A percentile compares a stretch with the other conserved stretches of the same genome.
Conservation (phyloP, 371 early-diverging fungal species). For the Thermomucor indicae-seudaticae region DNA sequence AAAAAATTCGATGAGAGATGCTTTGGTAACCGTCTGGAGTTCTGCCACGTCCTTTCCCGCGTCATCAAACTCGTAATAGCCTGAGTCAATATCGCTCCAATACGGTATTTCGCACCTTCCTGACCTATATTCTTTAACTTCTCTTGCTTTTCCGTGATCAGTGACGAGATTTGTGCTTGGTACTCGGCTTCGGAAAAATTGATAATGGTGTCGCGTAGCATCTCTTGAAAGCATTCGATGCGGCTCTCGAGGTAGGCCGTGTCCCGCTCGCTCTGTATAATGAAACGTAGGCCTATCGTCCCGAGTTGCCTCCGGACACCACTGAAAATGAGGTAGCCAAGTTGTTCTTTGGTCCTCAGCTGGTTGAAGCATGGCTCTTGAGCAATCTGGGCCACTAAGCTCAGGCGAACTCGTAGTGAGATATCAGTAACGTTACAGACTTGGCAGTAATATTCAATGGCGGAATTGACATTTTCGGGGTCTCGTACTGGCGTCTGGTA, state of each 20-base stretch:
- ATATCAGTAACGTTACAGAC: conserved; percentile 48
- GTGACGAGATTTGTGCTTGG: conserved; percentile 64
- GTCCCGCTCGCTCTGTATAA: conserved; percentile 85
- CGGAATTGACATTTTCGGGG: conserved; percentile 77
- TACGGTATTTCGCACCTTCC: conserved; percentile 67
- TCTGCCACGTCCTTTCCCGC: conserved; percentile 50
- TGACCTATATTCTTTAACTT: conserved; percentile 81
- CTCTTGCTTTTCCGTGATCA: conserved; percentile 68
- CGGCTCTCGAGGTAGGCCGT: conserved; percentile 78
- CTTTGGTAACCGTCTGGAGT: conserved; percentile 46
- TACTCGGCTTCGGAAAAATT: conserved; percentile 74
- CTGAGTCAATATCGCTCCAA: conserved; percentile 75
- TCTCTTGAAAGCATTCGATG: conserved; percentile 71
- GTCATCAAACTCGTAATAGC: conserved; percentile 84
- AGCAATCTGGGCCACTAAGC: conserved; percentile 71
- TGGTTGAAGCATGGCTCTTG: conserved; percentile 90
- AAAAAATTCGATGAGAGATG: conserved; percentile 55
- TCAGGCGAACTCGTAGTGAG: conserved; percentile 50
- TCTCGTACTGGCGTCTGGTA: conserved; percentile 63
- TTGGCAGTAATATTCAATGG: conserved; percentile 77
- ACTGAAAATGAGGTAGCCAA: conserved; percentile 83
- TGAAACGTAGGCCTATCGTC: conserved; percentile 61
- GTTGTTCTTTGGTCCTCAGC: conserved; percentile 86
- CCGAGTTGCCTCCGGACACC: conserved; percentile 57
- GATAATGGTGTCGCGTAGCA: conserved; percentile 44